These are phyloP conservation scores for Penicillium nucicola DNA, from an alignment of 495 filamentous ascomycete genomes.

Conservation along the genomic window DNA sequence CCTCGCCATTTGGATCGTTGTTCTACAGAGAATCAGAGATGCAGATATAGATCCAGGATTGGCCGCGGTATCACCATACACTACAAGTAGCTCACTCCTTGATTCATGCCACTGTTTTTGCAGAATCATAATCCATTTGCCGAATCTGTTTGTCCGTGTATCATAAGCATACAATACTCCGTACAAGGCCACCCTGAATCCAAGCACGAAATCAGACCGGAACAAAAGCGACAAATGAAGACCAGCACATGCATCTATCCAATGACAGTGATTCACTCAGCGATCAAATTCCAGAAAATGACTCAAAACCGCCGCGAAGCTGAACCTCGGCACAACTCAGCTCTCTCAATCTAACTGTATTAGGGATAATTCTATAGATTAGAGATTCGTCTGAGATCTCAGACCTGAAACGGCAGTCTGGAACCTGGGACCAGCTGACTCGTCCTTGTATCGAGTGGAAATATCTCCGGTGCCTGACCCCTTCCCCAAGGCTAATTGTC, in stretches of 20 bases:
- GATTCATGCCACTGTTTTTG: too few species aligned
- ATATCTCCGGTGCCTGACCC: too few species aligned
- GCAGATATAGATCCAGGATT: background rate
- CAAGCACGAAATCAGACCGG: slow-evolving; percentile 14
- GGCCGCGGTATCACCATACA: too few species aligned
- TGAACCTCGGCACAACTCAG: slow-evolving; percentile 24
- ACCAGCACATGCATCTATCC: slow-evolving; percentile 1
- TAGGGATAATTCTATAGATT: background rate
- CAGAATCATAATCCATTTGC: too few species aligned
- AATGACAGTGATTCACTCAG: slow-evolving; percentile 5
- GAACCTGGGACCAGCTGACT: background rate
- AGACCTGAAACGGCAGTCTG: background rate
- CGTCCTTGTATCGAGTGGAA: too few species aligned
- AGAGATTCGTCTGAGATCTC: background rate
- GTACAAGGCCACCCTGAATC: background rate
- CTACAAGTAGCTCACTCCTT: too few species aligned
- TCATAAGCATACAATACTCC: background rate
- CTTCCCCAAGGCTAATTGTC: too few species aligned
- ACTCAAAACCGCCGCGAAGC: slow-evolving; percentile 19
- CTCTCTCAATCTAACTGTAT: slow-evolving; percentile 5
- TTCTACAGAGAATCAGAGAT: background rate
- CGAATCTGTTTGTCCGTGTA: too few species aligned
- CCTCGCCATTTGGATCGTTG: background rate
- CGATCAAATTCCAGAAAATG: slow-evolving; percentile 11
- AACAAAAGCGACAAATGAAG: background rate